phyloP scores from a whole-genome alignment of 805 yeast species.

The Yarrowia bubula region DNA sequence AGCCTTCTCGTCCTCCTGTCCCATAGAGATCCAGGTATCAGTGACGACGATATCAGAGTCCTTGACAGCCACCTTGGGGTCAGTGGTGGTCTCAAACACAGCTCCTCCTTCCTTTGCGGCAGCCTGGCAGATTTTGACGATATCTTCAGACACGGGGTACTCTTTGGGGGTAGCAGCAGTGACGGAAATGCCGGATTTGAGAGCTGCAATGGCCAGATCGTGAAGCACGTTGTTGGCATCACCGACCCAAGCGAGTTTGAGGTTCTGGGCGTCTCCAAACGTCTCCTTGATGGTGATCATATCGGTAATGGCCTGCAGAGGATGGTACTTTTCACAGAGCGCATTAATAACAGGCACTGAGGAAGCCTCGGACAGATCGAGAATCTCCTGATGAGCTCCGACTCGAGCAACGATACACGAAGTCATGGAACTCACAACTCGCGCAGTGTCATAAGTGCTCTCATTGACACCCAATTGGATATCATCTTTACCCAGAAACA shows the following conservation, averaged over 20 bases:
- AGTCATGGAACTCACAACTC: constrained; percentile 91
- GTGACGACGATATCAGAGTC: constrained; percentile 84
- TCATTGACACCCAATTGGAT: constrained; percentile 97
- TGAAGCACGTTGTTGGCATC: constrained; percentile 95
- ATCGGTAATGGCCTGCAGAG: constrained; percentile 93
- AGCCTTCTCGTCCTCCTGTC: constrained; percentile 79
- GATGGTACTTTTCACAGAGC: constrained; percentile 89
- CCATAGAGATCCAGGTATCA: constrained; percentile 98
- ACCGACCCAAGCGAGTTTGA: constrained; percentile 93
- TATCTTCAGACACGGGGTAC: constrained; percentile 57
- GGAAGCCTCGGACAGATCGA: constrained; percentile 72
- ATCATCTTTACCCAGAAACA: constrained; percentile 95
- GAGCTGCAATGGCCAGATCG: constrained; percentile 84
- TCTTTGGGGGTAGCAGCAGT: constrained; percentile 81
- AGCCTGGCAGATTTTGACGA: constrained; percentile 53
- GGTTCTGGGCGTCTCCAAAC: constrained; percentile 50
- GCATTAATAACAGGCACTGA: constrained; percentile 91
- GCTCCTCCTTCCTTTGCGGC: constrained; percentile 54
- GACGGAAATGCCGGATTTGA: constrained; percentile 79
- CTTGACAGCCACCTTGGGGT: constrained; percentile 70
- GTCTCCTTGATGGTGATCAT: constrained; percentile 79
- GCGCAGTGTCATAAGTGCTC: constrained; percentile 81
- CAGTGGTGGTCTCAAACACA: constrained; percentile 58
- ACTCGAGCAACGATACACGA: constrained; percentile 98
- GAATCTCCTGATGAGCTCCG: constrained; percentile 76